Evolutionary conservation across 306 rosid genomes (phyloP).

Genomic region (Prunus mume): DNA sequence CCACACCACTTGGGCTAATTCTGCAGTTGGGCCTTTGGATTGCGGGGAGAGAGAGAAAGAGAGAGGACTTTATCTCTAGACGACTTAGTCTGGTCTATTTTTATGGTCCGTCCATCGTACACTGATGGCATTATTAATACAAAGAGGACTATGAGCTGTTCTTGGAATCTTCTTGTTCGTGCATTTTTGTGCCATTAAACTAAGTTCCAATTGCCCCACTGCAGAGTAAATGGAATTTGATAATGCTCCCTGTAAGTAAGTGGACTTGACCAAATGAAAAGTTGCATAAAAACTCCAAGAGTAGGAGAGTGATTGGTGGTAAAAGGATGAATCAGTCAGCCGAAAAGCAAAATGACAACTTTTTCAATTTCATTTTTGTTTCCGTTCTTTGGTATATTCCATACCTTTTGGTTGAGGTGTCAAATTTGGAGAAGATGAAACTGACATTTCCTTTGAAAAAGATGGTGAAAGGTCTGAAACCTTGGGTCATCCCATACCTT

Average conservation of each 20-base stretch:
- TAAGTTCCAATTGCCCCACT: background rate
- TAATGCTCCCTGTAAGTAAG: too few species aligned
- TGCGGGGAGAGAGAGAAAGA: too few species aligned
- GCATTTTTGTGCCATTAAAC: background rate
- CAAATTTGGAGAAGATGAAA: background rate
- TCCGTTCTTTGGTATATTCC: background rate
- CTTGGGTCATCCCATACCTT: background rate
- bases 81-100: too few species aligned
- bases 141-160: background rate
- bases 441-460: background rate
- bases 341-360: background rate
- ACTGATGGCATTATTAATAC: background rate
- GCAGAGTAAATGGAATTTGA: background rate
- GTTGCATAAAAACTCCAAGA: too few species aligned
- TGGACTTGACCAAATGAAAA: too few species aligned
- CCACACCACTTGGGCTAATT: too few species aligned
- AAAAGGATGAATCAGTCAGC: background rate
- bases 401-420: slow-evolving; percentile 1
- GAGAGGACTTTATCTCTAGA: too few species aligned
- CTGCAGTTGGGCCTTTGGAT: background rate
- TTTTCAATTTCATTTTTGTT: background rate
- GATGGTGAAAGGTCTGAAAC: background rate
- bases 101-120: background rate
- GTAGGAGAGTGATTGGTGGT: background rate
- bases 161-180: slow-evolving; percentile 13